These are phyloP conservation scores for Beauveria scarabaeidicola DNA, from an alignment of 2,329 filamentous ascomycete species.

Conservation along the genomic window DNA sequence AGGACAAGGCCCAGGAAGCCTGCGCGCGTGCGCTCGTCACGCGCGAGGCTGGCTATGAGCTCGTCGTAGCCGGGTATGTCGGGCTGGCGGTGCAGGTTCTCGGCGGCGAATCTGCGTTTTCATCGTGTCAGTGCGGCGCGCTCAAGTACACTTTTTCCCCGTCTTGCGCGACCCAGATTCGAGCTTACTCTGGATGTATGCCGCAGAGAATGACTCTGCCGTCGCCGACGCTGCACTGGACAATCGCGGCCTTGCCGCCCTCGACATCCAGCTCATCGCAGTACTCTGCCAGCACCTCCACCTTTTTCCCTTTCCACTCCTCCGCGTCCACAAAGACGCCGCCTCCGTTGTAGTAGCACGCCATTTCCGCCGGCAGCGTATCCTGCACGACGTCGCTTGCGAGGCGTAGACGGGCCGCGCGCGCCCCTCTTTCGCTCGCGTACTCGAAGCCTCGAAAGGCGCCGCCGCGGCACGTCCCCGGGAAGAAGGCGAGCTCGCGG, in stretches of 20 bases:
- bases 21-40: conserved; percentile 61
- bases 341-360: conserved; percentile 88
- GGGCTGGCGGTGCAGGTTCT: conserved; percentile 63
- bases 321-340: conserved; percentile 82
- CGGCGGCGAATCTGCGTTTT: conserved; percentile 64
- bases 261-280: conserved; percentile 67
- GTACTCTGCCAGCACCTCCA: conserved; percentile 79
- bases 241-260: conserved; percentile 68
- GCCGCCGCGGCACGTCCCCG: conserved; percentile 73
- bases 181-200: conserved; percentile 75
- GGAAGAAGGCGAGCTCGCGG: conserved; percentile 81
- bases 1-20: conserved; percentile 75
- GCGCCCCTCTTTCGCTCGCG: conserved; percentile 74
- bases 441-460: conserved; percentile 90
- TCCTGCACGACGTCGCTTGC: conserved; percentile 49
- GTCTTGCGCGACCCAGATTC: too few species aligned
- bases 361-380: conserved; percentile 52
- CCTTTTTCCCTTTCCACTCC: conserved; percentile 50
- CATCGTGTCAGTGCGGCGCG: conserved; percentile 12
- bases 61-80: conserved; percentile 60
- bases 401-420: conserved; percentile 60
- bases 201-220: conserved; percentile 75
- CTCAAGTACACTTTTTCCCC: background rate
- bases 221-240: conserved; percentile 75
- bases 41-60: conserved; percentile 57